These are phyloP conservation scores for Apophysomyces sp. DNA, from an alignment of 371 early-diverging fungal species.

Conservation along the genomic window DNA sequence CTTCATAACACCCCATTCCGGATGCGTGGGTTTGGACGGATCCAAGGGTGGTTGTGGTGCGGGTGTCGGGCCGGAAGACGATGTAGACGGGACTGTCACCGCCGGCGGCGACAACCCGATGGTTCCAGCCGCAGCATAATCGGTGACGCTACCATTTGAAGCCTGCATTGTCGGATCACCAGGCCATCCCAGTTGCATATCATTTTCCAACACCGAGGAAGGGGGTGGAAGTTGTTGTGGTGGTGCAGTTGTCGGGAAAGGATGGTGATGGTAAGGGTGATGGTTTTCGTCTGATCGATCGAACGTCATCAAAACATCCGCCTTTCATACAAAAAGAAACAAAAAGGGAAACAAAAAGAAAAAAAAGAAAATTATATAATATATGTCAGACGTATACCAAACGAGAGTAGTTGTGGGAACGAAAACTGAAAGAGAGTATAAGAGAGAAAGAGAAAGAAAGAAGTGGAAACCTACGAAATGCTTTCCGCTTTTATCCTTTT, in stretches of 20 bases:
- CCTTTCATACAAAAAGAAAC: conserved; percentile 5
- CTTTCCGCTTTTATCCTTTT: not conserved
- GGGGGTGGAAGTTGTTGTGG: conserved; percentile 3
- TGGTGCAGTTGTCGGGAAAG: not conserved
- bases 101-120: conserved; percentile 10
- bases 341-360: conserved; percentile 1
- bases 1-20: conserved; percentile 49
- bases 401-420: not conserved
- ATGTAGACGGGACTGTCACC: conserved; percentile 2
- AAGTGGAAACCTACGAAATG: not conserved
- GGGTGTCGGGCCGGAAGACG: not conserved
- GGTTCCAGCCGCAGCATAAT: not conserved
- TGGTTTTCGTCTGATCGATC: conserved; percentile 4
- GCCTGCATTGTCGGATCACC: not conserved
- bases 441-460: not conserved
- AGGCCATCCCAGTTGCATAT: not conserved
- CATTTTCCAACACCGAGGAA: not conserved
- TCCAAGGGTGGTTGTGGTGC: conserved; percentile 3
- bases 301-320: conserved; percentile 5
- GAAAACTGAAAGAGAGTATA: not conserved
- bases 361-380: not conserved
- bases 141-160: not conserved
- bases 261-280: conserved; percentile 8
- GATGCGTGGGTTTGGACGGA: conserved; percentile 26
- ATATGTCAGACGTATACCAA: not conserved